Evolutionary conservation across 1,284 basidiomycete species (phyloP).

Genomic region (Schizophyllum amplum): DNA sequence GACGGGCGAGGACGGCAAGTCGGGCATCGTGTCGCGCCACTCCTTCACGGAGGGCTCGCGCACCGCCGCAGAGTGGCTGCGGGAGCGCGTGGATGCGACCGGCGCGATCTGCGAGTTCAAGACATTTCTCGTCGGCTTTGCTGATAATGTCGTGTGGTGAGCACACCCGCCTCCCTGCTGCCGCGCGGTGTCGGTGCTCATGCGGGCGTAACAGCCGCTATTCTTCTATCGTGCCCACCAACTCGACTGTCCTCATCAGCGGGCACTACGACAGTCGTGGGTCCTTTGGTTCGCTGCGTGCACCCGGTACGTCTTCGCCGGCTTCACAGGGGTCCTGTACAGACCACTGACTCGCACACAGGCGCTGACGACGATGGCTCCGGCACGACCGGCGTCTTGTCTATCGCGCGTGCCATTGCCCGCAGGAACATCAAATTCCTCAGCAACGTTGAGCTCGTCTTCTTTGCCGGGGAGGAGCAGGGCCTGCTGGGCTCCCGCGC

Average conservation of each 20-base stretch:
- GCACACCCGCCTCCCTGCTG: conserved; percentile 10
- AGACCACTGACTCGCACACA: background rate
- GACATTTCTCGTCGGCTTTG: conserved; percentile 61
- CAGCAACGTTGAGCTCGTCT: conserved; percentile 59
- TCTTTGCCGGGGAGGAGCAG: conserved; percentile 71
- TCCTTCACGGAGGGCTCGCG: conserved; percentile 67
- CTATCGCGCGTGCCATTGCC: conserved; percentile 65
- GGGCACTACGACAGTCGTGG: conserved; percentile 86
- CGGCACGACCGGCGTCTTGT: conserved; percentile 68
- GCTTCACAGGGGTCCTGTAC: conserved; percentile 14
- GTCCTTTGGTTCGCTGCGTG: conserved; percentile 68
- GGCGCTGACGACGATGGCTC: conserved; percentile 77
- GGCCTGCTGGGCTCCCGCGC: conserved; percentile 57
- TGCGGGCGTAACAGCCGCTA: conserved; percentile 39
- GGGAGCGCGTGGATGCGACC: conserved; percentile 56
- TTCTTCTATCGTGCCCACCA: conserved; percentile 38
- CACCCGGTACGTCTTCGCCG: conserved; percentile 32
- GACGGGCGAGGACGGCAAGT: conserved; percentile 68
- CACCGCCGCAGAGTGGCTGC: conserved; percentile 71
- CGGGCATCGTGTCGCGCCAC: conserved; percentile 65
- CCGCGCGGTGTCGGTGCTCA: background rate
- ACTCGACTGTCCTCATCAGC: conserved; percentile 60
- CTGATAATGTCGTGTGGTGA: conserved; percentile 81
- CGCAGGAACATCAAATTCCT: conserved; percentile 54
- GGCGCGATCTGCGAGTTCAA: conserved; percentile 67